Percentiles rank a stretch among this genome's conserved stretches.
phyloP scores from a whole-genome alignment of 768 basidiomycete species.

The Phaeotremella fagi region DNA sequence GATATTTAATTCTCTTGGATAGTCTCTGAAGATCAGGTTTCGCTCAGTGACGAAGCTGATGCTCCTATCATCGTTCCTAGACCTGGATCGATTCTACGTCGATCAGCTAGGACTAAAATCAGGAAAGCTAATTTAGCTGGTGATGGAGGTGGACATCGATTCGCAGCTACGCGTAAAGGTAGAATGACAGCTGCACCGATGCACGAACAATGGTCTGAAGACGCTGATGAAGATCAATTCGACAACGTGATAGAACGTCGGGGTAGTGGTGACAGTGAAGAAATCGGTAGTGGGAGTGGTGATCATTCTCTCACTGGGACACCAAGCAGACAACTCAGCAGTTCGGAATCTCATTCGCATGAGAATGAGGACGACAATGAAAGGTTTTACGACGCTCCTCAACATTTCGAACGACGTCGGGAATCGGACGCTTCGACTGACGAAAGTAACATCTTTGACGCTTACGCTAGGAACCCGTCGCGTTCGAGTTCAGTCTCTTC shows the following conservation, averaged over 20 bases:
- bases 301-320: neutral
- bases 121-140: constrained; percentile 73
- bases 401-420: constrained; percentile 43
- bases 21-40: constrained; percentile 38
- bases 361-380: constrained; percentile 57
- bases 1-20: constrained; percentile 1
- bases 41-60: constrained; percentile 65
- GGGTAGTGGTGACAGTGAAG: constrained; percentile 25
- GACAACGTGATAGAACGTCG: constrained; percentile 7
- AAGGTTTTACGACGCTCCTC: constrained; percentile 44
- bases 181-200: constrained; percentile 37
- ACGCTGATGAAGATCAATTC: constrained; percentile 27
- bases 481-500: constrained; percentile 27
- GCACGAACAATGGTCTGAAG: constrained; percentile 14
- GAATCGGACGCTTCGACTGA: constrained; percentile 61
- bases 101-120: constrained; percentile 91
- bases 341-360: constrained; percentile 54
- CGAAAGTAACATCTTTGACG: constrained; percentile 76
- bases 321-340: neutral
- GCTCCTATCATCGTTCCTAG: constrained; percentile 82
- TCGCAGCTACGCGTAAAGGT: constrained; percentile 56
- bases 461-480: constrained; percentile 55
- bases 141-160: constrained; percentile 79
- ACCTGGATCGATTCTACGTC: constrained; percentile 81
- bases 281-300: constrained; percentile 17